Conservation (phyloP, 2,329 filamentous ascomycete species). For the Aurifilum marmelostoma region DNA sequence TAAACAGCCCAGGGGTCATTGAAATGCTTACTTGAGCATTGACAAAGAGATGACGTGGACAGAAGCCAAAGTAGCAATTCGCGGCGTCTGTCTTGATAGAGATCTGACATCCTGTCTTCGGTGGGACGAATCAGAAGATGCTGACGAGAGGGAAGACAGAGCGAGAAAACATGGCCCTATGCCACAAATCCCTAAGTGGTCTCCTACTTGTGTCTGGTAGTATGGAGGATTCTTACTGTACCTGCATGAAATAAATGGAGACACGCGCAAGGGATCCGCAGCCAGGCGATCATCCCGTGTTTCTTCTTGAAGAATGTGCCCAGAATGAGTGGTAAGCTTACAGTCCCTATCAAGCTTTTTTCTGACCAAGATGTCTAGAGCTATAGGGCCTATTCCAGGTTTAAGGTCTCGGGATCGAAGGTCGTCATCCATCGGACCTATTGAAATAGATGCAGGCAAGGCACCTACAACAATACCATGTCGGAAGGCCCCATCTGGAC, state of each 20-base stretch:
- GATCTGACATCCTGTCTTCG: background rate
- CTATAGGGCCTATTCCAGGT: background rate
- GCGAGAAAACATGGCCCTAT: background rate
- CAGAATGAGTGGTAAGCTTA: background rate
- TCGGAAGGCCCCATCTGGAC: background rate
- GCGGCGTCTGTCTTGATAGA: background rate
- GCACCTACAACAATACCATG: background rate
- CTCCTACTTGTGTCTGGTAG: background rate
- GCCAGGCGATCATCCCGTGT: background rate
- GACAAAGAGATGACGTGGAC: background rate
- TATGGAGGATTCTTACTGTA: slow-evolving; percentile 1
- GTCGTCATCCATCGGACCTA: background rate
- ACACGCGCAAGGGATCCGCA: background rate
- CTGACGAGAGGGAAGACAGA: background rate
- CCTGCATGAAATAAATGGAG: background rate
- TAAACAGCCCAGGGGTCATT: background rate
- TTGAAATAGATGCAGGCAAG: background rate
- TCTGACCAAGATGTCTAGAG: background rate
- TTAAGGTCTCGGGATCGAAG: background rate
- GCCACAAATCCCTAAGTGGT: background rate
- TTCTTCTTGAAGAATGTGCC: background rate
- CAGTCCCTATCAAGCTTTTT: background rate
- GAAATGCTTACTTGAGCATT: background rate
- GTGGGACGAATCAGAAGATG: background rate
- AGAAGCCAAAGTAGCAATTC: background rate